phyloP scores from a whole-genome alignment of 108 stramenopile genomes.

The Nannochloropsis oceanica region DNA sequence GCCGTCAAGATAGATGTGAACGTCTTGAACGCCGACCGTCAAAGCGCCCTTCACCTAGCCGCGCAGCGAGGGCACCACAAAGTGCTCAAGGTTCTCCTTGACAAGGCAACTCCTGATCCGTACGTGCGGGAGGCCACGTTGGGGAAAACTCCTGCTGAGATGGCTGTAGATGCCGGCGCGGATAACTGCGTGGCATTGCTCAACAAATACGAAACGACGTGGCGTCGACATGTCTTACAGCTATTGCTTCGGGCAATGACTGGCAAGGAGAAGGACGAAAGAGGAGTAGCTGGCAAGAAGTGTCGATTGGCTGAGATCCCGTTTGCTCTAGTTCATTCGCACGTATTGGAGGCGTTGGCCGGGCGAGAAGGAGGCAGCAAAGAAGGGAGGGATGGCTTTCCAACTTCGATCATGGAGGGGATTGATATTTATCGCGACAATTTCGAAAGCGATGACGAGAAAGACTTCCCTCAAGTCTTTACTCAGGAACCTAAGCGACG shows the following conservation, averaged over 20 bases:
- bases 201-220: background rate
- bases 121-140: background rate
- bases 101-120: background rate
- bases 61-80: background rate
- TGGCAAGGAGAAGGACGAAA: too few species aligned
- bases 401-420: too few species aligned
- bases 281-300: background rate
- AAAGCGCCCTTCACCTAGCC: background rate
- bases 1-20: background rate
- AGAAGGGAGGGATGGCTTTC: too few species aligned
- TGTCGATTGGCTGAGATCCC: background rate
- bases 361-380: background rate
- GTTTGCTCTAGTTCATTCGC: background rate
- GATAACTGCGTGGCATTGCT: background rate
- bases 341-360: background rate
- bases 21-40: background rate
- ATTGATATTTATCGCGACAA: background rate
- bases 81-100: background rate
- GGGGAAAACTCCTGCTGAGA: background rate
- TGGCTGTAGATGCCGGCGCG: background rate
- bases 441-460: background rate
- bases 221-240: background rate
- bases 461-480: background rate
- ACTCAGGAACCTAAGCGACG: background rate
- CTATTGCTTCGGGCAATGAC: background rate